Conservation (phyloP, 805 yeast genomes). For the Yamadazyma sp. region DNA sequence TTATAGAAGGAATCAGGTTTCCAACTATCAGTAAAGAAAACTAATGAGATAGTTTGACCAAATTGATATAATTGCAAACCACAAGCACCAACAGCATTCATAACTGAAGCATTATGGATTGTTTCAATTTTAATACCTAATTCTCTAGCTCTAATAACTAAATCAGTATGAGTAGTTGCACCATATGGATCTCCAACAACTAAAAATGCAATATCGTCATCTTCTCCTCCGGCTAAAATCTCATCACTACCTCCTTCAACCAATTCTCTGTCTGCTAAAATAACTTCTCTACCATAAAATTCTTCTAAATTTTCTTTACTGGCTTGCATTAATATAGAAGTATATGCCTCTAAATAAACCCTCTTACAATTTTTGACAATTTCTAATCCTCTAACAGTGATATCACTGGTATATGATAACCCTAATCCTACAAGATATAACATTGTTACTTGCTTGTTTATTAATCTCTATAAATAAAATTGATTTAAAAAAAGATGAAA, state of each 20-base stretch:
- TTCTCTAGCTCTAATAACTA: constrained; percentile 88
- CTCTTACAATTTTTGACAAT: constrained; percentile 78
- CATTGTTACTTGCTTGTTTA: constrained; percentile 51
- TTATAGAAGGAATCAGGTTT: constrained; percentile 94
- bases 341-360: constrained; percentile 94
- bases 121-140: constrained; percentile 72
- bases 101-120: constrained; percentile 92
- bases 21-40: constrained; percentile 94
- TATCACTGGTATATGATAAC: constrained; percentile 81
- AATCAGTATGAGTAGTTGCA: constrained; percentile 96
- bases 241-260: constrained; percentile 88
- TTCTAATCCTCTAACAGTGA: constrained; percentile 92
- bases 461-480: constrained; percentile 7
- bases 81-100: constrained; percentile 98
- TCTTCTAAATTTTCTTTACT: constrained; percentile 68
- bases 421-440: constrained; percentile 90
- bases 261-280: constrained; percentile 89
- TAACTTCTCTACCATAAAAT: constrained; percentile 81
- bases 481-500: constrained; percentile 1
- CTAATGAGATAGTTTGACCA: constrained; percentile 96
- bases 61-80: constrained; percentile 92
- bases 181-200: constrained; percentile 99
- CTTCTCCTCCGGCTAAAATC: constrained; percentile 72
- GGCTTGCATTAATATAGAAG: constrained; percentile 94
- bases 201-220: constrained; percentile 84